phyloP scores from a whole-genome alignment of 176 grass and related monocot genomes.

The Poa annua region DNA sequence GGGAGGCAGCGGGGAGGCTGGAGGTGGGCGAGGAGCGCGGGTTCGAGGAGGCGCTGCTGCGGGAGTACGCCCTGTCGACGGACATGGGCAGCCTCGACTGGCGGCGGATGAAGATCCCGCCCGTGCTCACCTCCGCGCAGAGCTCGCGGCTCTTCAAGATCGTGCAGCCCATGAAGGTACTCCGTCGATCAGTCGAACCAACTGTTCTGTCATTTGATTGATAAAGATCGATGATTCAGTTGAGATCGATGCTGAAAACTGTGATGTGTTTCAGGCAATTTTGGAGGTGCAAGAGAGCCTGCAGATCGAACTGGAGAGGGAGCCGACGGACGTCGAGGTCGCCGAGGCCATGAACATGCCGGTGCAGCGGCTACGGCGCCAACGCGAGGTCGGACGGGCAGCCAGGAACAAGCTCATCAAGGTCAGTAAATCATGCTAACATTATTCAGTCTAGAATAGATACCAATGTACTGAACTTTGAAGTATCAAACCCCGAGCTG shows the following conservation, averaged over 20 bases:
- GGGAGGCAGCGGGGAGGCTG: slow-evolving; percentile 24
- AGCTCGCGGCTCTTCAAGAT: slow-evolving; percentile 76
- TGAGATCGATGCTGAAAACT: no score
- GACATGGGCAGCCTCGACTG: slow-evolving; percentile 82
- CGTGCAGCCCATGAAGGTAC: slow-evolving; percentile 82
- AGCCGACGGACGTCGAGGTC: slow-evolving; percentile 58
- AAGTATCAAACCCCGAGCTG: neutral
- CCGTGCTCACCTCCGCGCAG: slow-evolving; percentile 66
- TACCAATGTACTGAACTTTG: neutral
- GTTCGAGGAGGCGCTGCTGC: slow-evolving; percentile 62
- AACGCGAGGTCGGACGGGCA: slow-evolving; percentile 55
- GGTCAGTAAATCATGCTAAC: neutral
- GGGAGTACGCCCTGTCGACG: slow-evolving; percentile 60
- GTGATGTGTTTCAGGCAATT: slow-evolving; percentile 38
- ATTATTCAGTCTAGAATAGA: neutral
- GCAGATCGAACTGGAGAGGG: slow-evolving; percentile 52
- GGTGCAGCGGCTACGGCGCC: slow-evolving; percentile 49
- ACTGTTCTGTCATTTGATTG: no score
- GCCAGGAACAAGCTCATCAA: slow-evolving; percentile 85
- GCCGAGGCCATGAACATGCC: slow-evolving; percentile 55
- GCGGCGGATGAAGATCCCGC: slow-evolving; percentile 90
- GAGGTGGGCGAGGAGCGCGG: slow-evolving; percentile 43
- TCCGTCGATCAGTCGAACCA: neutral
- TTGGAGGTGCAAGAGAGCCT: slow-evolving; percentile 59
- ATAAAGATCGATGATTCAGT: no score